Conservation (phyloP, 129 eudicot genomes). For the Chrysanthemum lavandulifolium region DNA sequence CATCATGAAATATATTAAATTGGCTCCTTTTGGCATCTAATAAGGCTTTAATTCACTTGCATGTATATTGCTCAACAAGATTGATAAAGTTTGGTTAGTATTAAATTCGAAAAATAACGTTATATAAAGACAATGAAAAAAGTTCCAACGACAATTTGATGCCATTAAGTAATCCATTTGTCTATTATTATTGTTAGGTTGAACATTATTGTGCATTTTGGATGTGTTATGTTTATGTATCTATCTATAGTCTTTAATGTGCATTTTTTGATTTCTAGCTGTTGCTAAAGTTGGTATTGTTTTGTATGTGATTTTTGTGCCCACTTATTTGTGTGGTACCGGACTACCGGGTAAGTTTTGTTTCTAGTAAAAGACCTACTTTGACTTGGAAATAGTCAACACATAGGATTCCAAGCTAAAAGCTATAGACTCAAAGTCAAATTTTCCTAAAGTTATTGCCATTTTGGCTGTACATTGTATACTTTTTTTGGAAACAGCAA, state of each 20-base stretch:
- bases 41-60: conserved; percentile 12
- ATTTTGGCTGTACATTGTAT: conserved; percentile 8
- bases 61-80: conserved; percentile 23
- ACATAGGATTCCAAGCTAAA: conserved; percentile 6
- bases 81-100: conserved; percentile 17
- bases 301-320: neutral
- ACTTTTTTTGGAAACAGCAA: neutral
- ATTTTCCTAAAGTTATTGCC: neutral
- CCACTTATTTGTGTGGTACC: neutral
- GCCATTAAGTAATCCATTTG: neutral
- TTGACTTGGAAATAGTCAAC: conserved; percentile 8
- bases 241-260: too few species aligned
- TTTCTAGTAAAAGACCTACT: conserved; percentile 9
- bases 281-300: too few species aligned
- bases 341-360: neutral
- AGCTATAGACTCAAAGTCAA: conserved; percentile 1
- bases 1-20: conserved; percentile 26
- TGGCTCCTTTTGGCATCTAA: conserved; percentile 31
- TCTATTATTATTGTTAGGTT: neutral
- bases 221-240: too few species aligned
- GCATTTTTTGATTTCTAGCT: too few species aligned
- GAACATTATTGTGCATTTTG: neutral
- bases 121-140: conserved; percentile 2
- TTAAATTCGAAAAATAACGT: too few species aligned
- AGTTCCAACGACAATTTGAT: neutral